phyloP scores from a whole-genome alignment of 805 yeast species.

The Clavispora fructus region DNA sequence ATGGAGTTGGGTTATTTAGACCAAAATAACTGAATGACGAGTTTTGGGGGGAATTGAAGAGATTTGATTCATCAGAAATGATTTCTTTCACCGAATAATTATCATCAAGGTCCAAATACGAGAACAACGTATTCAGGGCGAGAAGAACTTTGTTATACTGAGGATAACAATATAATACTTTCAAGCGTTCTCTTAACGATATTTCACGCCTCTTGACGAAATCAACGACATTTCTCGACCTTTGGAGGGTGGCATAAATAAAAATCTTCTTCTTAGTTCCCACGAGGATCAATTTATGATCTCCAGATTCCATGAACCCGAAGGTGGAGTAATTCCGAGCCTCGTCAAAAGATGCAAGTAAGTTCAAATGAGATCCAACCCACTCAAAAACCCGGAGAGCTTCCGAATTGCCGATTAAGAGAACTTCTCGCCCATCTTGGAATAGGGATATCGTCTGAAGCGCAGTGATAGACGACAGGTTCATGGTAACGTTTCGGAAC shows the following conservation, averaged over 20 bases:
- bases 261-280: constrained; percentile 27
- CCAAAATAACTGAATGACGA: constrained; percentile 38
- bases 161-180: constrained; percentile 13
- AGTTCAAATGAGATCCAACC: constrained; percentile 30
- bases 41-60: constrained; percentile 16
- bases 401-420: constrained; percentile 22
- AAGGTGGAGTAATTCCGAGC: constrained; percentile 14
- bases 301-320: constrained; percentile 14
- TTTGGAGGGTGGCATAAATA: constrained; percentile 22
- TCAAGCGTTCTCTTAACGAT: constrained; percentile 27
- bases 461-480: constrained; percentile 14
- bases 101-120: constrained; percentile 13
- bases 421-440: constrained; percentile 18
- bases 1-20: constrained; percentile 25
- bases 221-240: constrained; percentile 26
- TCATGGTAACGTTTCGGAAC: constrained; percentile 17
- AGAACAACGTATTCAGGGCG: constrained; percentile 11
- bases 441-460: constrained; percentile 13
- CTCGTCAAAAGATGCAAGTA: constrained; percentile 26
- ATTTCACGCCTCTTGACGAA: constrained; percentile 22
- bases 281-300: constrained; percentile 20
- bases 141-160: constrained; percentile 7
- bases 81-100: constrained; percentile 14
- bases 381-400: constrained; percentile 20
- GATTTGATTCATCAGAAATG: constrained; percentile 15